phyloP scores from a whole-genome alignment of 768 basidiomycete genomes.

The Cystofilobasidium bisporidii region DNA sequence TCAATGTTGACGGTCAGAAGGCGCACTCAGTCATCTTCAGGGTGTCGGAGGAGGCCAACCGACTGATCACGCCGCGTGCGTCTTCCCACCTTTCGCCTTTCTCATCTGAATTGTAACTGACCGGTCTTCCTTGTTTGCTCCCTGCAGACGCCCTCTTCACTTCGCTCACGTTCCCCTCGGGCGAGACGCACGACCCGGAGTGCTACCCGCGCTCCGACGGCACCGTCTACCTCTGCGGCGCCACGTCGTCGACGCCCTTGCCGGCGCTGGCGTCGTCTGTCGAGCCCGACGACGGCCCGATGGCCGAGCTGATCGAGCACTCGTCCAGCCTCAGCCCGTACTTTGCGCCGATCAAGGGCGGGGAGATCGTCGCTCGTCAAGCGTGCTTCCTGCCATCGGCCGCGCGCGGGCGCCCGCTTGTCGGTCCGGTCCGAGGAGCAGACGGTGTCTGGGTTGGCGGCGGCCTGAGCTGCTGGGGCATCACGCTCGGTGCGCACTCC shows the following conservation, averaged over 20 bases:
- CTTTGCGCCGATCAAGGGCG: conserved; percentile 50
- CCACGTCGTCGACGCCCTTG: conserved; percentile 61
- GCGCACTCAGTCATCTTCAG: conserved; percentile 42
- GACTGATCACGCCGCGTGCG: conserved; percentile 27
- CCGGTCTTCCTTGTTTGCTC: neutral
- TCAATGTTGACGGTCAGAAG: conserved; percentile 37
- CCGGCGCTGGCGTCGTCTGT: conserved; percentile 67
- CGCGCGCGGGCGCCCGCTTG: conserved; percentile 55
- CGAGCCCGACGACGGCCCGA: conserved; percentile 15
- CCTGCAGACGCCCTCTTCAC: conserved; percentile 23
- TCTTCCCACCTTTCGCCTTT: conserved; percentile 4
- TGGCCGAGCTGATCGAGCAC: conserved; percentile 4
- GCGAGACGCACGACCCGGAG: conserved; percentile 40
- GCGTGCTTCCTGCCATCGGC: conserved; percentile 73
- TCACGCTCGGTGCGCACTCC: conserved; percentile 34
- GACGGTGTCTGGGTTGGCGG: conserved; percentile 61
- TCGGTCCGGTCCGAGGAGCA: conserved; percentile 56
- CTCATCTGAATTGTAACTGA: conserved; percentile 45
- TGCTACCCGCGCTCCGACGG: conserved; percentile 41
- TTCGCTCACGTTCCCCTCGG: conserved; percentile 12
- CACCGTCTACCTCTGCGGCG: conserved; percentile 42
- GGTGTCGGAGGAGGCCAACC: conserved; percentile 32
- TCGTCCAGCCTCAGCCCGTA: conserved; percentile 36
- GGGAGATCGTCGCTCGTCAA: conserved; percentile 48
- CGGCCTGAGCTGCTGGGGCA: conserved; percentile 67